Evolutionary conservation across 129 eudicot genomes (phyloP), one percentile per base, ranked within the genome.

Genomic region (Mikania micrantha): DNA sequence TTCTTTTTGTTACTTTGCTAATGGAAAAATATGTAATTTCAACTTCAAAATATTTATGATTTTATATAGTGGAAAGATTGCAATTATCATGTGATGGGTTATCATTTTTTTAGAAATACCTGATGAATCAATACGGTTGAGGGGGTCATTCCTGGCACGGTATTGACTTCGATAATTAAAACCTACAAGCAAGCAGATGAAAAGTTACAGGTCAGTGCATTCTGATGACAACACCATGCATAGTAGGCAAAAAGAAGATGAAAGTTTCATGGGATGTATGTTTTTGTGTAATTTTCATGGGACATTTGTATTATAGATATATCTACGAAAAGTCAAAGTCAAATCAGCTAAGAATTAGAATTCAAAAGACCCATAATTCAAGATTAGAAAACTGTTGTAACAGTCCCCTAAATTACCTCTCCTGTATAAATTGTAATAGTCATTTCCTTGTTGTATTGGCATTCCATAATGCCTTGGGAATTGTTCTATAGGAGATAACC

Each of bases 141-240:
- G n/a, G 97, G 97, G 4, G 95, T 91, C 97, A 91, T 91, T 65
- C 97, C 97, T 10, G 97, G 97, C 63, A 91, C 97, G 17, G 97
- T 91, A 57, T 91, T 91, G 17, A 91, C 97, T 79, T 91, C 97
- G 9, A 91, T 91, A 13, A 91, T 79, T 44, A 87, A 72, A 44
- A 91, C 93, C 97, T 90, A 86, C 54, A 66, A 50, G 88, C 54
- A 66, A 50, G 56, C 39, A 72, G 41, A 25, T 47, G 67, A 32
- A 63, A 34, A 36, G 54, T 64, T 57, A 9, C 21, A 4, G 73
- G 9, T 45, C 34, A 7, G 9, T 13, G 24, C 15, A 53, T 53
- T 53, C 35, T 41, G 28, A 19, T 15, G 25, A 27, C 7, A 1
- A 36, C 16, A 34, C 10, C 10, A 31, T 4, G 4, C 4, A 29